Base-by-base conservation (phyloP, 768 basidiomycete genomes). In the Tylopilus cervinicoccineus region DNA sequence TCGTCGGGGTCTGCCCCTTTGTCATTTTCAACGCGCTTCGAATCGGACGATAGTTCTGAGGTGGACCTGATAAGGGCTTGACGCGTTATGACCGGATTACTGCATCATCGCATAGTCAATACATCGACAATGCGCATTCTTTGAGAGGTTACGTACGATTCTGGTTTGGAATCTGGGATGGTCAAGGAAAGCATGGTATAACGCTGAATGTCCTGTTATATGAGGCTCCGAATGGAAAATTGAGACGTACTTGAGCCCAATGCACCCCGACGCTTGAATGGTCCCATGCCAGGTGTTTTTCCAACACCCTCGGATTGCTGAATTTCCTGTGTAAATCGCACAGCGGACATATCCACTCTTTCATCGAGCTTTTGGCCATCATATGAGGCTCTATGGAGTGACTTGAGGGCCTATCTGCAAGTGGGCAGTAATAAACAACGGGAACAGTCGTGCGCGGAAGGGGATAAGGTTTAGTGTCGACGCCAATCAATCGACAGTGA, bases 341-440 rank as follows among this genome's bases (percentile, higher is more conserved):
- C n/a, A 83, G 53, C 0, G 83, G 81, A 54, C 83, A 84, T 33
- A 62, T 33, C 72, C 76, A 79, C 2, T 63, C 54, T 17, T 50
- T 52, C 60, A 74, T 64, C 10, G 47, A 56, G 13, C 66, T 64
- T 31, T 52, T 59, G 24, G 55, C 48, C 9, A 22, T 47, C 37
- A 22, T 48, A 27, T 16, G 52, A 45, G 33, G 51, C 49, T 20
- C 56, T 55, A 4, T 53, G 38, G 45, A 47, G 39, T 16, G 50
- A 52, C 22, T 48, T 36, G 46, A 29, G 36, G 29, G n/a, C 39
- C 34, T 43, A 17, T 50, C 17, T 38, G 34, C 20, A 43, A 60
- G 23, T 31, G 41, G 48, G 48, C 45, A 54, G 48, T 29, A 40
- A 51, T 62, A 61, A 58, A 63, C 39, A 26, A 67, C 57, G 59